Evolutionary conservation across 108 stramenopile genomes (phyloP), one percentile per base, ranked within the genome.

Genomic region (Cylindrotheca fusiformis): DNA sequence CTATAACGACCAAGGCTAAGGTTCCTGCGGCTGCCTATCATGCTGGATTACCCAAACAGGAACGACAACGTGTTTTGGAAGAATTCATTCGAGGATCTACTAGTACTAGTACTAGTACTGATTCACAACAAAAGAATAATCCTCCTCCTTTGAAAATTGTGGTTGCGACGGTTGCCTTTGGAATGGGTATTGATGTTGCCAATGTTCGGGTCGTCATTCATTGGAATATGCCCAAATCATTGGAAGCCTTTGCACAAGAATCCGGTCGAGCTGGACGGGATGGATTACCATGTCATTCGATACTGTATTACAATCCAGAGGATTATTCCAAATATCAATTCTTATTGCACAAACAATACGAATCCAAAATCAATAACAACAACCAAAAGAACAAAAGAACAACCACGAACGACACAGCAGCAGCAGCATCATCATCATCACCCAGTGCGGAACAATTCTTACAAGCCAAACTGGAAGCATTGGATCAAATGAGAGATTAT

Each of bases 221-320:
- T 70, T 93, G 91, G 88, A 80, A 76, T 14, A 61, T 96, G 54
- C 76, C 95, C 32, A 94, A 94, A 61, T 74, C 81, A n/a, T 49
- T 95, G 2, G 93, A 95, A 63, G 88, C 85, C 0, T 95, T 91
- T 52, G 93, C 92, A 64, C 93, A 94, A 67, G 96, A 96, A 74
- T 78, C 78, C 1, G 95, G 95, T 19, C 68, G 95, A 32, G 95
- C 82, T 2, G 95, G 95, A 23, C 68, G 95, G 28, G 95, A 96
- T 71, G 95, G 93, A 21, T 56, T 75, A 24, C 78, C 87, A 52
- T 65, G 84, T 3, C 29, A 78, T 12, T 96, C 94, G 10, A 61
- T 96, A 44, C 62, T 98, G 24, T 91, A 87, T 57, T 94, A 76
- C 63, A 81, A 85, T 1, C 79, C 80, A 51, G 81, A 88, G 23